Evolutionary conservation across 768 basidiomycete species (phyloP).

Genomic region (Macrolepiota albuminosa): DNA sequence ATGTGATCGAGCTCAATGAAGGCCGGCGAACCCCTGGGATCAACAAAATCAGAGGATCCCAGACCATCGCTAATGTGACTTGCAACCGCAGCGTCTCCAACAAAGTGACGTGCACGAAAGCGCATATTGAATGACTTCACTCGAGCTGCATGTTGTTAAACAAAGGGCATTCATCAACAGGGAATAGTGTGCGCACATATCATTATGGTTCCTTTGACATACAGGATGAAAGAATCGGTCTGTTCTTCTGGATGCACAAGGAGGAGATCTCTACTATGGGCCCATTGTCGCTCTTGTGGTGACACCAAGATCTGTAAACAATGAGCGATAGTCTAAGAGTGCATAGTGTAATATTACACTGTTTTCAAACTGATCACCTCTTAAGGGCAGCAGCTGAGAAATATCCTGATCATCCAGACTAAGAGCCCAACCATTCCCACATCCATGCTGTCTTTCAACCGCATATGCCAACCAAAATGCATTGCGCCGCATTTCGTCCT

Average conservation of each 20-base stretch:
- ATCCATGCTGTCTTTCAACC: slow-evolving; percentile 61
- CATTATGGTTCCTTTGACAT: slow-evolving; percentile 64
- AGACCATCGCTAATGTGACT: slow-evolving; percentile 32
- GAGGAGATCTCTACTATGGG: slow-evolving; percentile 57
- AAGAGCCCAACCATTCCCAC: slow-evolving; percentile 67
- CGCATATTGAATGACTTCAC: slow-evolving; percentile 65
- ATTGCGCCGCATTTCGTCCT: slow-evolving; percentile 70
- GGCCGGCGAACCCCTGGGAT: slow-evolving; percentile 55
- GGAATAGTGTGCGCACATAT: slow-evolving; percentile 36
- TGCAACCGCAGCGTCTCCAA: slow-evolving; percentile 49
- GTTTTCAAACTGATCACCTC: slow-evolving; percentile 53
- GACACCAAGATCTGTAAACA: slow-evolving; percentile 37
- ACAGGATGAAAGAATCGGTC: slow-evolving; percentile 68
- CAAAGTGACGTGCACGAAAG: slow-evolving; percentile 55
- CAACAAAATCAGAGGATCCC: slow-evolving; percentile 42
- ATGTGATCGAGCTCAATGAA: slow-evolving; percentile 61
- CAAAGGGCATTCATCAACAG: neutral
- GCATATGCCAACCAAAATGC: slow-evolving; percentile 72
- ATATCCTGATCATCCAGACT: slow-evolving; percentile 72
- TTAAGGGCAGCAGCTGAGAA: slow-evolving; percentile 63
- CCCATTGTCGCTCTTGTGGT: slow-evolving; percentile 60
- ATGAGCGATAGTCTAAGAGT: neutral
- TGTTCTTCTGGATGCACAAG: slow-evolving; percentile 54
- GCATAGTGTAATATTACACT: slow-evolving; percentile 41
- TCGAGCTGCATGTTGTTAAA: slow-evolving; percentile 23